Base-by-base conservation (phyloP, 306 rosid genomes). In the Quillaja saponaria region DNA sequence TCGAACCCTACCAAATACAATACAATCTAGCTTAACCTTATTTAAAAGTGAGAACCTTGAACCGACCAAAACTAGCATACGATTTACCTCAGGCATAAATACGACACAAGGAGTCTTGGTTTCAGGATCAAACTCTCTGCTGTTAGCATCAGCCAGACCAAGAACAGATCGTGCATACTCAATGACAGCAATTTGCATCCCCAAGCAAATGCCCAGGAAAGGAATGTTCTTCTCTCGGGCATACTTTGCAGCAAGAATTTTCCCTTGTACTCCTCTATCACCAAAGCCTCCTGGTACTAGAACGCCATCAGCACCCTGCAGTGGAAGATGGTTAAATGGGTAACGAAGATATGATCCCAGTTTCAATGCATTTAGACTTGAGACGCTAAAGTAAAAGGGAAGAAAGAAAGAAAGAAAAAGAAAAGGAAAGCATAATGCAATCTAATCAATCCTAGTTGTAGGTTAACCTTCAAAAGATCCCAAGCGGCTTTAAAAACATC, bases 271-370 rank as follows among this genome's bases (percentile, higher is more conserved):
- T 76, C 96, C 96, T 80, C 96, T 82, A 68, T 84, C 90, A 49
- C 98, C 98, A 63, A 92, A 92, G 17, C 98, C 98, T 66, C 98
- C 98, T 0, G 98, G 98, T 79, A 92, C 92, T 44, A 92, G 87
- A 59, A 92, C 49, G 62, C 95, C 98, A 63, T 84, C 74, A 66
- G 92, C 94, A 16, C 87, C 96, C 98, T 92, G 92, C 76, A 80
- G 64, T 6, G 13, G 6, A 68, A 73, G 34, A 66, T 33, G 25
- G 37, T 73, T 60, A 54, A 62, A 50, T 7, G 18, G 64, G 53
- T 68, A 49, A 40, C 10, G 56, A 61, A 51, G 70, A 39, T 13
- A 75, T 64, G 37, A 13, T 16, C 15, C 40, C 58, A 57, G 34
- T 69, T 31, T 10, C n/a, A 39, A 58, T 31, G 14, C 56, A 65